Base-by-base conservation (phyloP, 345 rosid genomes). In the Nasturtium officinale region DNA sequence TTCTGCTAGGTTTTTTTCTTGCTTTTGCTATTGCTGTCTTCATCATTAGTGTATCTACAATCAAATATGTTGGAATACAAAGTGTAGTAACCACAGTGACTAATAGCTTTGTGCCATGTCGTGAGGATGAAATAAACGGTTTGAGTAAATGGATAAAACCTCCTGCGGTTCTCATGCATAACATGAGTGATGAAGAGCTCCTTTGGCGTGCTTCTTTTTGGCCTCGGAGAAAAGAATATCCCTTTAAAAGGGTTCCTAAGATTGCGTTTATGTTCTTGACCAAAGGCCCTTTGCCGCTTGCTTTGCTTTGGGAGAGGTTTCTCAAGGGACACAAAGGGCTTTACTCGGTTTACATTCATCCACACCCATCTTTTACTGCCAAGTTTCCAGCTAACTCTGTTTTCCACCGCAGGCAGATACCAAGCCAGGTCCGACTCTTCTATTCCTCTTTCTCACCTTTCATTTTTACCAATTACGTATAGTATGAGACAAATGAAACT, bases 231-330 rank as follows among this genome's bases (percentile, higher is more conserved):
- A 82, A 81, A 62, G 82, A 79, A 30, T 86, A 88, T 61, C 99
- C 98, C 4, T 95, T 90, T 72, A 57, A 25, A 57, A 86, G 99
- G 74, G 82, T 84, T 69, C 92, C 97, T 0, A 92, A 95, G 87
- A 73, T 95, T 83, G 98, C 96, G 7, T 92, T 92, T 65, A 90
- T 95, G 99, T 95, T 95, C 85, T 86, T 95, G 87, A 81, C 98
- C 3, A 89, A 86, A 80, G 99, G 97, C 29, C 92, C 98, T 0
- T 77, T 95, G 84, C 99, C 98, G 0, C 85, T 95, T 76, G 88
- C 86, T 62, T 82, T 85, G 75, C 89, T 95, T 20, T 95, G 98
- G 99, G 99, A 95, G 83, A 89, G 83, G 83, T 92, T 95, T 79
- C 70, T 95, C 5, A 85, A 79, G 73, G 99, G 97, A 18, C 86